A percentile compares a stretch with the other conserved stretches of the same genome.
phyloP scores from a whole-genome alignment of 148 eudicot genomes.

The Silene conica region DNA sequence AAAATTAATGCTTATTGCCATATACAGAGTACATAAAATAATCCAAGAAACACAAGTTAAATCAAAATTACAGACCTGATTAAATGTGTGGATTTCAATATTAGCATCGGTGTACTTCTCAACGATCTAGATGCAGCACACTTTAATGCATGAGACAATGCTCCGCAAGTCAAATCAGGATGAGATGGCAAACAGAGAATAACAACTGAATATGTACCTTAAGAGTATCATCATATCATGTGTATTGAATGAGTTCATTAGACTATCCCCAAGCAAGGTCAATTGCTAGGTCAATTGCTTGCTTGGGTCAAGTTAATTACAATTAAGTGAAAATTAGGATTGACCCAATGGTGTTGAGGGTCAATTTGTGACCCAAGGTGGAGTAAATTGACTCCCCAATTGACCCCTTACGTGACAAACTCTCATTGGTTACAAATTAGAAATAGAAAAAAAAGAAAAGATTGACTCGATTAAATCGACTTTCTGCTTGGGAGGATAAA shows the following conservation, averaged over 20 bases:
- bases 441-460: too few species aligned
- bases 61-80: slow-evolving; percentile 55
- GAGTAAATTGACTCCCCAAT: too few species aligned
- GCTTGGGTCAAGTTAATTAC: too few species aligned
- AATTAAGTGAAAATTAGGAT: too few species aligned
- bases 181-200: background rate
- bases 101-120: slow-evolving; percentile 72
- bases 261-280: too few species aligned
- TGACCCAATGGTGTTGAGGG: too few species aligned
- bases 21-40: background rate
- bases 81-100: slow-evolving; percentile 87
- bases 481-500: too few species aligned
- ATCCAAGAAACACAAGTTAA: background rate
- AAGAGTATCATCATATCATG: slow-evolving; percentile 92
- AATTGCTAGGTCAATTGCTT: too few species aligned
- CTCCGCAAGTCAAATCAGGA: slow-evolving; percentile 1
- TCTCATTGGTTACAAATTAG: too few species aligned
- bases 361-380: too few species aligned
- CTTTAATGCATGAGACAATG: slow-evolving; percentile 11
- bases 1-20: background rate
- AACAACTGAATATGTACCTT: slow-evolving; percentile 42
- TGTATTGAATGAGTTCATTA: slow-evolving; percentile 99
- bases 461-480: too few species aligned
- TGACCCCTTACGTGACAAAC: too few species aligned
- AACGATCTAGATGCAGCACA: slow-evolving; percentile 55